Evolutionary conservation across 495 filamentous ascomycete genomes (phyloP).

Genomic region (Xylaria intraflava): DNA sequence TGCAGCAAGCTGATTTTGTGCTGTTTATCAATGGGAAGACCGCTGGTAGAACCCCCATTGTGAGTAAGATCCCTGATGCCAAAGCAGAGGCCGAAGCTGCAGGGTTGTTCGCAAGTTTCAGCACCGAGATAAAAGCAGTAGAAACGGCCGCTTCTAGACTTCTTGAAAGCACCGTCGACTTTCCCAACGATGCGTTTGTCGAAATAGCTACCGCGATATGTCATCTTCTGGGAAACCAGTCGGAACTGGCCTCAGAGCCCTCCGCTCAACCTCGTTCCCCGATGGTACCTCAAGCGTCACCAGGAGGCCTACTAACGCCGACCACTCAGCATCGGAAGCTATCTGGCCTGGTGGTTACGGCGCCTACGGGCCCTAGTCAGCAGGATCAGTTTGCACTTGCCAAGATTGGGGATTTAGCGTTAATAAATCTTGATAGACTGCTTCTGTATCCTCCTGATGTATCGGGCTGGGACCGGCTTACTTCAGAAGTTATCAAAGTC

Average conservation of each 20-base stretch:
- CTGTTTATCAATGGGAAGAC: constrained; percentile 55
- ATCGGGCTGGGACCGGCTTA: constrained; percentile 72
- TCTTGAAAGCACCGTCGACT: constrained; percentile 84
- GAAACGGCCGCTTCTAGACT: constrained; percentile 81
- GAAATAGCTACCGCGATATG: constrained; percentile 70
- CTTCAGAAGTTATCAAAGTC: constrained; percentile 57
- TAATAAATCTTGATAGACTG: constrained; percentile 72
- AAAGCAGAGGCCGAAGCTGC: constrained; percentile 40
- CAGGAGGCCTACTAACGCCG: constrained; percentile 25
- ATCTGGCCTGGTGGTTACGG: constrained; percentile 54
- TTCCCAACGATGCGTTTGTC: constrained; percentile 74
- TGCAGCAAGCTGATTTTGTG: constrained; percentile 85
- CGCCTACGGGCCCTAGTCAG: constrained; percentile 47
- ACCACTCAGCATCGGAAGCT: constrained; percentile 48
- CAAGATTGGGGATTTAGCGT: constrained; percentile 70
- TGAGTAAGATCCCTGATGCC: constrained; percentile 35
- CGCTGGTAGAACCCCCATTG: constrained; percentile 39
- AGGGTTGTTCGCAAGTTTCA: constrained; percentile 55
- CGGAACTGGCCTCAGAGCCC: constrained; percentile 24
- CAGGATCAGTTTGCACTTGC: constrained; percentile 74
- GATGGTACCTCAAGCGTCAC: constrained; percentile 14
- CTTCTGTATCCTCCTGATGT: constrained; percentile 53
- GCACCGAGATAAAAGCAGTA: constrained; percentile 75
- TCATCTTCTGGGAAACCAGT: constrained; percentile 48
- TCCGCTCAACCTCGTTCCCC: constrained; percentile 32